These are phyloP conservation scores for Saccharomycopsis microspora DNA, from an alignment of 805 yeast genomes.

Conservation along the genomic window DNA sequence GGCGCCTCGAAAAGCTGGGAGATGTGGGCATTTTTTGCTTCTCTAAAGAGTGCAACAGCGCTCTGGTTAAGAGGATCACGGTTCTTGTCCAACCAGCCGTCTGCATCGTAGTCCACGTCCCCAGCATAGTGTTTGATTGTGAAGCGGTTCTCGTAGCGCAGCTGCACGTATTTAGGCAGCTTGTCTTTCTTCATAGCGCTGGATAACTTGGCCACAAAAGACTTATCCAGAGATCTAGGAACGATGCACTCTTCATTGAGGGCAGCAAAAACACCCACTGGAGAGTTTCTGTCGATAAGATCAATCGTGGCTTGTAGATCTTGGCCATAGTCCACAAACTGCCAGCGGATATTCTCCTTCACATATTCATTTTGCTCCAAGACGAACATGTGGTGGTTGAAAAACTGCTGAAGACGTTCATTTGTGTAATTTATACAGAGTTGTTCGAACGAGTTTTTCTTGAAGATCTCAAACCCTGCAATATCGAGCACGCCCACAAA, in stretches of 20 bases:
- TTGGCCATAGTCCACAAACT: conserved; percentile 89
- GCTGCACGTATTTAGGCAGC: conserved; percentile 53
- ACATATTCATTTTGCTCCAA: conserved; percentile 93
- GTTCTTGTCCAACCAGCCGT: conserved; percentile 90
- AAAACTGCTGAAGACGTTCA: conserved; percentile 94
- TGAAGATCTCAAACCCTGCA: conserved; percentile 94
- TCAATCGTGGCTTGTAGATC: conserved; percentile 93
- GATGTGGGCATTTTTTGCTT: conserved; percentile 48
- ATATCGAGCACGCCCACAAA: conserved; percentile 95
- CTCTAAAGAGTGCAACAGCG: conserved; percentile 46
- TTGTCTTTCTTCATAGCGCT: conserved; percentile 25
- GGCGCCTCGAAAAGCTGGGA: conserved; percentile 38
- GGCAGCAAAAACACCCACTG: conserved; percentile 76
- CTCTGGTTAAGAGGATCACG: conserved; percentile 85
- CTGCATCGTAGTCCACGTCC: conserved; percentile 84
- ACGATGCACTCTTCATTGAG: conserved; percentile 92
- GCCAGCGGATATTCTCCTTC: conserved; percentile 90
- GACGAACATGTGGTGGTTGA: conserved; percentile 94
- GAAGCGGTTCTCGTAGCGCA: conserved; percentile 68
- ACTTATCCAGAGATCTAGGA: conserved; percentile 76
- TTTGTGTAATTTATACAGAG: conserved; percentile 95
- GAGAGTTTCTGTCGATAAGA: conserved; percentile 64
- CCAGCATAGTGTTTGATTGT: conserved; percentile 91
- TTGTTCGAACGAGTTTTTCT: conserved; percentile 89
- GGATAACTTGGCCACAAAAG: conserved; percentile 73